These are phyloP conservation scores for Aquilaria malaccensis DNA, from an alignment of 345 rosid genomes.

Conservation along the genomic window DNA sequence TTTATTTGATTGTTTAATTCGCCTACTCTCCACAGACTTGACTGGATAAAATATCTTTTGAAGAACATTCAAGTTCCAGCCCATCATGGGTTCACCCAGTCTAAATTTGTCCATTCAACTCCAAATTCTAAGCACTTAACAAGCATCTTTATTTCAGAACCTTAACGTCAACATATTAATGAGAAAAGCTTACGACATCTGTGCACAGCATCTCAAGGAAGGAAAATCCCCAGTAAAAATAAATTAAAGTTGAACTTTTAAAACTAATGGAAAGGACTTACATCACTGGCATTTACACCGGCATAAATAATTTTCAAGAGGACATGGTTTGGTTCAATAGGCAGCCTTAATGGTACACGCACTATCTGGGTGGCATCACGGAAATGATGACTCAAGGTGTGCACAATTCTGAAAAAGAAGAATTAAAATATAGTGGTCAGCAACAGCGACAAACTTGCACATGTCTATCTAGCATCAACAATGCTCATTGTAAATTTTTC, in stretches of 20 bases:
- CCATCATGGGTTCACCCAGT: too few relatives aligned
- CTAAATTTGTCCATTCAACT: too few relatives aligned
- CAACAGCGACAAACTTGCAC: neutral
- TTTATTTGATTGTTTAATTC: too few relatives aligned
- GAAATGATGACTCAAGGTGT: conserved; percentile 77
- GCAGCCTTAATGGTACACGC: conserved; percentile 40
- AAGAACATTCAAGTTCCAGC: too few relatives aligned
- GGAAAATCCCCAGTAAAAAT: neutral
- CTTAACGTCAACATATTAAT: neutral
- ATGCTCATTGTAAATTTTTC: too few relatives aligned
- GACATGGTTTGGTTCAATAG: conserved; percentile 66
- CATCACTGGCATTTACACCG: conserved; percentile 99
- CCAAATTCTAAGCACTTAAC: too few relatives aligned
- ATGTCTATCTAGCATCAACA: too few relatives aligned
- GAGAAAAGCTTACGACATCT: neutral
- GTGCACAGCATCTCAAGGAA: neutral
- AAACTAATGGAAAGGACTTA: conserved; percentile 40
- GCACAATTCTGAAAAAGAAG: conserved; percentile 64
- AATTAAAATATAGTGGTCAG: conserved; percentile 15
- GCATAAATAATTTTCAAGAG: conserved; percentile 82
- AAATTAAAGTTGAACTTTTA: conserved; percentile 6
- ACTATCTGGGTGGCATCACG: conserved; percentile 72
- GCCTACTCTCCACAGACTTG: too few relatives aligned
- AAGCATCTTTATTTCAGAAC: neutral
- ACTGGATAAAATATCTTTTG: too few relatives aligned